Conservation (phyloP, 2,329 filamentous ascomycete species). For the Xylariaceae sp. region DNA sequence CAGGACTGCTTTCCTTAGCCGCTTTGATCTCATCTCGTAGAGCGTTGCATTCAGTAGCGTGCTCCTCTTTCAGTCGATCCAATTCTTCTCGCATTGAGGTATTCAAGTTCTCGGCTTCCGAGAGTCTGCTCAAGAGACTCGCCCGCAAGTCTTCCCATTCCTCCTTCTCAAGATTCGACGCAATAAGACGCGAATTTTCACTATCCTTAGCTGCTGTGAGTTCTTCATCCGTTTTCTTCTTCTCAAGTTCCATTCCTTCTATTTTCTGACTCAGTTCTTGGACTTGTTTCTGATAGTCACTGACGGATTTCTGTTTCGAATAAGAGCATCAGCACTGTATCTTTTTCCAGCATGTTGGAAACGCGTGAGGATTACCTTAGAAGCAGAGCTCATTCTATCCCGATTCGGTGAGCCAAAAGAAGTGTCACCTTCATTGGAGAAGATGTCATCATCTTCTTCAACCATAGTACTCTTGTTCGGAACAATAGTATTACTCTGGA, state of each 20-base stretch:
- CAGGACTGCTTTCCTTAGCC: conserved; percentile 34
- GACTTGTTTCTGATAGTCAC: conserved; percentile 77
- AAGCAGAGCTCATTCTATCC: conserved; percentile 35
- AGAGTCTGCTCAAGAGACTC: conserved; percentile 67
- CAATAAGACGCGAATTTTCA: conserved; percentile 49
- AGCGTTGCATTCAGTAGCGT: conserved; percentile 56
- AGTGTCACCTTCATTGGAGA: conserved; percentile 53
- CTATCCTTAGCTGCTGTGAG: conserved; percentile 54
- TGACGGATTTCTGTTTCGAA: conserved; percentile 65
- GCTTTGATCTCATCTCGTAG: conserved; percentile 61
- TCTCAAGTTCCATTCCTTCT: conserved; percentile 60
- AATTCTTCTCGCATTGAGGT: conserved; percentile 74
- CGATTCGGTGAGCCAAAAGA: conserved; percentile 55
- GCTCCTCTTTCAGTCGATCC: conserved; percentile 64
- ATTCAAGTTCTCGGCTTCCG: conserved; percentile 70
- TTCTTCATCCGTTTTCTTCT: conserved; percentile 69
- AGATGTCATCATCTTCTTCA: conserved; percentile 77
- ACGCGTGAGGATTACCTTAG: conserved; percentile 33
- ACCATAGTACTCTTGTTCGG: conserved; percentile 98
- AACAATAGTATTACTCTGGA: conserved; percentile 92
- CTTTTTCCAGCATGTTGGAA: not conserved
- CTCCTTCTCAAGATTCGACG: conserved; percentile 58
- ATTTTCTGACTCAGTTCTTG: conserved; percentile 69
- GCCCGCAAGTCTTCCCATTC: conserved; percentile 63
- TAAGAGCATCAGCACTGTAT: conserved; percentile 30